Percentiles rank a stretch among this genome's conserved stretches.
phyloP scores from a whole-genome alignment of 768 basidiomycete genomes.

The Tephrocybe sp. region DNA sequence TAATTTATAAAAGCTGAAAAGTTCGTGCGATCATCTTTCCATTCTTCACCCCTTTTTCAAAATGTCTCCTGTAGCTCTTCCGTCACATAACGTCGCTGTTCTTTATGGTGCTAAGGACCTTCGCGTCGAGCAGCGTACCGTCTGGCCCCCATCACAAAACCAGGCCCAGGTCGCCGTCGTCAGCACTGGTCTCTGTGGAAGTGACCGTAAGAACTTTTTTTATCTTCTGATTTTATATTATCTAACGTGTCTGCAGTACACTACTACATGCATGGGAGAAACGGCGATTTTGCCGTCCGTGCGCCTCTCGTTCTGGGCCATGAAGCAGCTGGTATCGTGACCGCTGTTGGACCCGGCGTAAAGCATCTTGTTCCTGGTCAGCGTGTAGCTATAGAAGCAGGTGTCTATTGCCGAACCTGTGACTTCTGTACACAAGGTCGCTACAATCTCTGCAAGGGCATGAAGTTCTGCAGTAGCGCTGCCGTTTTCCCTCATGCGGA shows the following conservation, averaged over 20 bases:
- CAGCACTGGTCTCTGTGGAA: constrained; percentile 90
- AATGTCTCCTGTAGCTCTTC: constrained; percentile 44
- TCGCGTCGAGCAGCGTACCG: constrained; percentile 67
- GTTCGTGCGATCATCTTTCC: constrained; percentile 13
- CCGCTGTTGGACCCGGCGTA: constrained; percentile 76
- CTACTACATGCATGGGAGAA: constrained; percentile 86
- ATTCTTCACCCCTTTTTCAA: constrained; percentile 16
- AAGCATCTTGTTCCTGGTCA: constrained; percentile 67
- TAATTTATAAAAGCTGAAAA: constrained; percentile 15
- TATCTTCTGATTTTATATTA: constrained; percentile 1
- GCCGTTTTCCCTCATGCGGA: constrained; percentile 92
- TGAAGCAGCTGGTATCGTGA: constrained; percentile 86
- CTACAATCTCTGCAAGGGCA: constrained; percentile 89
- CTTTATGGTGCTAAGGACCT: constrained; percentile 85
- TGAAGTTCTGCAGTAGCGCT: constrained; percentile 89
- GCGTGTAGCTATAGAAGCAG: constrained; percentile 92
- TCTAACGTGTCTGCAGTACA: constrained; percentile 55
- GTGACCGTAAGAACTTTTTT: constrained; percentile 51
- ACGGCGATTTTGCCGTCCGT: constrained; percentile 88
- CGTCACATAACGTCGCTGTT: constrained; percentile 68
- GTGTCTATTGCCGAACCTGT: constrained; percentile 82
- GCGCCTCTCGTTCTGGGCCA: constrained; percentile 91
- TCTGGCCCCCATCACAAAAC: constrained; percentile 68
- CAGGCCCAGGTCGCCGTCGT: constrained; percentile 79
- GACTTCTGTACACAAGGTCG: constrained; percentile 67